Base-by-base conservation (phyloP, 257 asterid genomes). In the Plantago elongata region DNA sequence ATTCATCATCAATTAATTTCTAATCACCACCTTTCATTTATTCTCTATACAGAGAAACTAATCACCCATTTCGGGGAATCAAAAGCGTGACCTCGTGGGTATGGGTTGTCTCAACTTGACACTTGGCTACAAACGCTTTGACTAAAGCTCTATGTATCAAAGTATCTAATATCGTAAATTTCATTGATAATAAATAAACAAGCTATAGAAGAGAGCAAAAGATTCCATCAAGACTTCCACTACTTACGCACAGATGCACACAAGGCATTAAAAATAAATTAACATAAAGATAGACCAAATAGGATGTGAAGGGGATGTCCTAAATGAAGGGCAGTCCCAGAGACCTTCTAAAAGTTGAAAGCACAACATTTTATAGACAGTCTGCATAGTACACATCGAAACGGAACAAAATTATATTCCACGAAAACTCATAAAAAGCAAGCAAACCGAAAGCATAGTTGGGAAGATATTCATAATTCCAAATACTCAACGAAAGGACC, bases 381-480 rank as follows among this genome's bases (percentile, higher is more conserved):
- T 18, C n/a, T 51, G 38, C 13, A 15, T 51, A 51, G 5, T 46
- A 47, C 51, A 16, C 34, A 13, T 8, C 2, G 3, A 51, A 16
- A 51, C 57, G 15, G 57, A 51, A 51, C 38, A 29, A 51, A 16
- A 51, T 13, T 51, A 17, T 38, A 51, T 30, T 18, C 57, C 10
- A 18, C 13, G 13, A 12, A 51, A 11, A 51, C 13, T 22, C 16
- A 50, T 37, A 30, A 56, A 55, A 57, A 15, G 60, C 51, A 45
- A 62, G 49, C 54, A 56, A 46, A 49, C 27, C 13, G 17, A 61
- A 69, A 66, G 52, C 8, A 45, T 51, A 5, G 43, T 57, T 18
- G 29, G 45, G 62, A 42, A 18, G 6, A 29, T 54, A 43, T 47
- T 59, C 52, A 42, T 54, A 70, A 15, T 51, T 54, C 60, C 54